A percentile compares a stretch with the other conserved stretches of the same genome.
phyloP scores from a whole-genome alignment of 257 asterid species.

The Forsythia viridissima region DNA sequence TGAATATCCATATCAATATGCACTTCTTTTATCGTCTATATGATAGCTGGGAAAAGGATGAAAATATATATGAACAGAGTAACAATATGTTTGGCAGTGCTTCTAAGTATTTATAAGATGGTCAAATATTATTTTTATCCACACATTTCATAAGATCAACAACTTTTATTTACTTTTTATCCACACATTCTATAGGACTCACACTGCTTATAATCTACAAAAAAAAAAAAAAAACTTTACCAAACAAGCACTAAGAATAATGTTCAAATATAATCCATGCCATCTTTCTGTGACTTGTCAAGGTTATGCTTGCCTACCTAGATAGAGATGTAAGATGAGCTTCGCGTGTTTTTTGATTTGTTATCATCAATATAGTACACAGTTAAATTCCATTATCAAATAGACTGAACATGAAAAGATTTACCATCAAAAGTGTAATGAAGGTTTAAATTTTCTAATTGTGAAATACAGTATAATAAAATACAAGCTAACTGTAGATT shows the following conservation, averaged over 20 bases:
- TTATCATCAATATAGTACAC: neutral
- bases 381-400: neutral
- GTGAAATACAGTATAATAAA: neutral
- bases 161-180: too few species aligned
- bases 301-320: neutral
- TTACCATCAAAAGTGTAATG: neutral
- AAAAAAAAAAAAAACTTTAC: too few species aligned
- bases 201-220: too few species aligned
- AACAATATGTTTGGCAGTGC: too few species aligned
- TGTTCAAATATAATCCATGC: constrained; percentile 5
- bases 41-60: neutral
- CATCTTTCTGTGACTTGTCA: neutral
- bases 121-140: too few species aligned
- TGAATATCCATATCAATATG: neutral
- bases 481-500: neutral
- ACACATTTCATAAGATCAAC: too few species aligned
- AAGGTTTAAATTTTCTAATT: neutral
- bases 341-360: neutral
- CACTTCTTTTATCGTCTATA: neutral
- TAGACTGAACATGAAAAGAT: neutral
- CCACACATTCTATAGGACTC: too few species aligned
- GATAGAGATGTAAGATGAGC: constrained; percentile 10
- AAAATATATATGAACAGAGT: constrained; percentile 10
- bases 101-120: too few species aligned
- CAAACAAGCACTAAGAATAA: neutral